These are phyloP conservation scores for Nasturtium officinale DNA, from an alignment of 345 rosid species.

Conservation along the genomic window DNA sequence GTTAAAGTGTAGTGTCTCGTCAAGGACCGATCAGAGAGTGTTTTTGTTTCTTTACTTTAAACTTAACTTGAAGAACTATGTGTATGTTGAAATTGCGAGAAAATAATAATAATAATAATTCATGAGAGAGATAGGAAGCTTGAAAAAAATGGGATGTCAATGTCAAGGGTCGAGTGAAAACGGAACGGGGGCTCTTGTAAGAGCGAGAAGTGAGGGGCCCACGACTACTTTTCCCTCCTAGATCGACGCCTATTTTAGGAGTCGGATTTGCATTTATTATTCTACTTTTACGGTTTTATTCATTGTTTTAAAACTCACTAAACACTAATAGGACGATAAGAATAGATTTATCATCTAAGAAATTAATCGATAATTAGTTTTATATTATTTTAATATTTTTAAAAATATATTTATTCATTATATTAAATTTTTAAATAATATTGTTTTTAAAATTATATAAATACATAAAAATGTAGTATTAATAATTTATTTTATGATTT, in stretches of 20 bases:
- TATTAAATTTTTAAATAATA: no score
- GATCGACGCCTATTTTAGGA: conserved; percentile 18
- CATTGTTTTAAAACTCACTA: no score
- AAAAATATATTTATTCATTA: no score
- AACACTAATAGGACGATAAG: no score
- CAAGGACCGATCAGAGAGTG: conserved; percentile 33
- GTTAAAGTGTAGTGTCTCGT: conserved; percentile 43
- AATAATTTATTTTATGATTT: no score
- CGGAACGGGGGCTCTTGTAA: conserved; percentile 44
- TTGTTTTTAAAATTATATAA: no score
- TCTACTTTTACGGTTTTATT: no score
- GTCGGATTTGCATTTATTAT: conserved; percentile 31
- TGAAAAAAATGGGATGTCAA: conserved; percentile 25
- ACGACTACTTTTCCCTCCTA: conserved; percentile 19
- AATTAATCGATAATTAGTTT: no score
- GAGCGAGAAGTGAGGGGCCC: conserved; percentile 35
- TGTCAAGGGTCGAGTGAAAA: conserved; percentile 41
- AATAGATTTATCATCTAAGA: no score
- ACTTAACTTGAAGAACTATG: not conserved
- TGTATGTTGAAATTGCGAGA: not conserved
- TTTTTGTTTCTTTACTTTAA: not conserved
- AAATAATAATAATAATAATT: conserved; percentile 19
- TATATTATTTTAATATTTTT: no score
- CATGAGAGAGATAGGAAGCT: conserved; percentile 30
- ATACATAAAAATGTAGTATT: no score